Evolutionary conservation across 176 grass and related monocot species (phyloP).

Genomic region (Hordeum vulgare): DNA sequence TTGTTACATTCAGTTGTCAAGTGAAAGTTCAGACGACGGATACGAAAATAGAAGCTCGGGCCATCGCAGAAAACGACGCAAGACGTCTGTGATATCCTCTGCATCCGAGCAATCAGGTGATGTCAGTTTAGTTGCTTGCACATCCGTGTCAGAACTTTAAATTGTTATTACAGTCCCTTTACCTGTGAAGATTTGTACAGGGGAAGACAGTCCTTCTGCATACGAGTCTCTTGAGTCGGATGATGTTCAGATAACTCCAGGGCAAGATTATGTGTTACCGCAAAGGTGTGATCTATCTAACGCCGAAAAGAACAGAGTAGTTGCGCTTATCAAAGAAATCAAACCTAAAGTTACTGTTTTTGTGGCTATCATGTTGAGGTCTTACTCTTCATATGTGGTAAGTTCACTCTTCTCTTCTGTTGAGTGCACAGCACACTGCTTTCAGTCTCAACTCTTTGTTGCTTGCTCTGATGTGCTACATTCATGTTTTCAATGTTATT

Average conservation of each 20-base stretch:
- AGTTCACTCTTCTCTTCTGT: neutral
- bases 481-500: neutral
- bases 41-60: neutral
- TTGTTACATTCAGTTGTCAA: neutral
- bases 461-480: neutral
- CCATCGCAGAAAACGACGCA: neutral
- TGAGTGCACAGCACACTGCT: neutral
- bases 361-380: slow-evolving; percentile 22
- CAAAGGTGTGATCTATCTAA: slow-evolving; percentile 1
- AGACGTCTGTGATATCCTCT: neutral
- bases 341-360: slow-evolving; percentile 1
- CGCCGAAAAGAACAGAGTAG: neutral
- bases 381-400: slow-evolving; percentile 5
- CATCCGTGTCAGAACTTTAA: neutral
- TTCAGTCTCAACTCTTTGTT: neutral
- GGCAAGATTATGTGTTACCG: neutral
- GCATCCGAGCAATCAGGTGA: slow-evolving; percentile 30
- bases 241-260: neutral
- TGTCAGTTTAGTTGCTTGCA: neutral
- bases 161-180: neutral
- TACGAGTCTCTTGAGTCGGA: neutral
- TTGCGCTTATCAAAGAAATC: neutral
- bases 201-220: neutral
- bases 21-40: neutral
- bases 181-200: neutral